Conservation (phyloP, 805 yeast species). For the Metschnikowia santaceciliae region DNA sequence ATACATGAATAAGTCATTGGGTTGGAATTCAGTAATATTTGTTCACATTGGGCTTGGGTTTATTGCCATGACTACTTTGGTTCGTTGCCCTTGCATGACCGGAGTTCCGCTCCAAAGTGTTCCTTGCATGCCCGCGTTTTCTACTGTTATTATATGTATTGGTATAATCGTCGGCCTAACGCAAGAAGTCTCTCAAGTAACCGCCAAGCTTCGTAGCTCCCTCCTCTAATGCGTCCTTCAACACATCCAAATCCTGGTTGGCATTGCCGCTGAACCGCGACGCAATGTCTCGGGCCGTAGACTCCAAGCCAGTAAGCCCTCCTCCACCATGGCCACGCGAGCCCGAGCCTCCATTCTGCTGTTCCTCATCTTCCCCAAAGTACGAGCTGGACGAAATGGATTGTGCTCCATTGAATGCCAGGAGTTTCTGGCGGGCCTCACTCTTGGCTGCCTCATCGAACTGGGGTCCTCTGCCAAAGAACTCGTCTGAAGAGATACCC, state of each 20-base stretch:
- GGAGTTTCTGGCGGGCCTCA: slow-evolving; percentile 81
- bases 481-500: slow-evolving; percentile 94
- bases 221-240: slow-evolving; percentile 88
- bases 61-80: no score
- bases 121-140: no score
- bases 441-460: slow-evolving; percentile 72
- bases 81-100: no score
- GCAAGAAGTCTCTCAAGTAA: slow-evolving; percentile 80
- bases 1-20: no score
- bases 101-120: neutral
- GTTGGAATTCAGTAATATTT: no score
- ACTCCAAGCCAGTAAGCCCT: slow-evolving; percentile 48
- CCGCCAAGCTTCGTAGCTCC: slow-evolving; percentile 90
- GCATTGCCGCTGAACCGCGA: slow-evolving; percentile 68
- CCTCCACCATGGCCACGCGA: slow-evolving; percentile 13
- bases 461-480: slow-evolving; percentile 78
- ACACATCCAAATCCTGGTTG: slow-evolving; percentile 83
- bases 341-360: slow-evolving; percentile 16
- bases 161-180: slow-evolving; percentile 21
- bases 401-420: slow-evolving; percentile 78
- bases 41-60: no score
- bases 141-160: neutral
- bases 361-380: slow-evolving; percentile 77
- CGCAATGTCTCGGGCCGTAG: slow-evolving; percentile 58
- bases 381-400: slow-evolving; percentile 90